Evolutionary conservation across 805 yeast species (phyloP).

Genomic region (Huiozyma naganishii): DNA sequence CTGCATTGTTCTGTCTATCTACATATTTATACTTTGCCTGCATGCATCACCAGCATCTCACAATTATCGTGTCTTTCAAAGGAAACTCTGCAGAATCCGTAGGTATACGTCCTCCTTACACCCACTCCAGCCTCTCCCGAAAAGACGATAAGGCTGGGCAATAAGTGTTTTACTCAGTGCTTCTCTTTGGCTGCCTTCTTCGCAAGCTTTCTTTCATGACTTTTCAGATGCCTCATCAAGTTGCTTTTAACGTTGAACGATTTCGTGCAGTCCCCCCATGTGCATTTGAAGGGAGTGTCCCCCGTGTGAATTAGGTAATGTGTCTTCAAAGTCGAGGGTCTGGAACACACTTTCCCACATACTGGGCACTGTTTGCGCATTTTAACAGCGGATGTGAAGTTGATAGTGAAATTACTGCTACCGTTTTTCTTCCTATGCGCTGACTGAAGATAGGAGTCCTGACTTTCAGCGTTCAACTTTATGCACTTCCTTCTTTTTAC

Average conservation of each 20-base stretch:
- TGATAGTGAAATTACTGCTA: constrained; percentile 4
- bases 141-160: too few species aligned
- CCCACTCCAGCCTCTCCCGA: too few species aligned
- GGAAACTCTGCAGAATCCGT: too few species aligned
- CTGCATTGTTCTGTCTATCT: too few species aligned
- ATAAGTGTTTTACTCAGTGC: too few species aligned
- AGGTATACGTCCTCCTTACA: too few species aligned
- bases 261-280: constrained; percentile 55
- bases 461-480: neutral
- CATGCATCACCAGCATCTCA: too few species aligned
- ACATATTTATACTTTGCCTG: too few species aligned
- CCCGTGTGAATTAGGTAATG: constrained; percentile 76
- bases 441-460: neutral
- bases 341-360: constrained; percentile 54
- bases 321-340: constrained; percentile 73
- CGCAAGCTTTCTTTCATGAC: constrained; percentile 35
- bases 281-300: constrained; percentile 57
- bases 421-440: neutral
- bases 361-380: constrained; percentile 2
- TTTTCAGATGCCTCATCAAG: constrained; percentile 65
- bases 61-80: too few species aligned
- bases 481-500: too few species aligned
- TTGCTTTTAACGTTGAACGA: constrained; percentile 71
- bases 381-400: constrained; percentile 6
- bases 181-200: neutral